phyloP scores from a whole-genome alignment of 2,329 filamentous ascomycete genomes.

The Clonostachys solani region DNA sequence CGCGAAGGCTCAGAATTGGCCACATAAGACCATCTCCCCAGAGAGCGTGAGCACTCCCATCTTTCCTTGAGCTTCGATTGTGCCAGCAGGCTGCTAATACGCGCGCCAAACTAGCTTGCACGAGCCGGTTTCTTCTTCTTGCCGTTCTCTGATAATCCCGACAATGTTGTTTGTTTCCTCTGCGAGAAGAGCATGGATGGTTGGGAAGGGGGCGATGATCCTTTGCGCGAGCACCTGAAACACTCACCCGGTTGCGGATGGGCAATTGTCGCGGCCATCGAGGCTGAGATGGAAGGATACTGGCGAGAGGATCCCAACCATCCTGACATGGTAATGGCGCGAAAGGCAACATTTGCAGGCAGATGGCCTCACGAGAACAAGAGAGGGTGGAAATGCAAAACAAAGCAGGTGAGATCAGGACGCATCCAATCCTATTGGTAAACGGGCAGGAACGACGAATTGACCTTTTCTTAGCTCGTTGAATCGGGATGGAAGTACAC shows the following conservation, averaged over 20 bases:
- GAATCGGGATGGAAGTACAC: constrained; percentile 95
- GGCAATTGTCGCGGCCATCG: constrained; percentile 67
- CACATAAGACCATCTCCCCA: constrained; percentile 48
- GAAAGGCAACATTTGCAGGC: constrained; percentile 77
- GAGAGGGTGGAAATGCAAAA: constrained; percentile 85
- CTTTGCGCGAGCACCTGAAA: constrained; percentile 78
- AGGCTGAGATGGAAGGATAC: constrained; percentile 57
- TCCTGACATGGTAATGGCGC: constrained; percentile 67
- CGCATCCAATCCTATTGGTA: no score
- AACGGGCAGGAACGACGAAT: neutral
- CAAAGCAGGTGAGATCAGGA: constrained; percentile 63
- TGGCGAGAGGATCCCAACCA: constrained; percentile 70
- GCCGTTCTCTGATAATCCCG: constrained; percentile 68
- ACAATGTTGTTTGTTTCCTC: constrained; percentile 88
- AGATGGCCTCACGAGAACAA: constrained; percentile 88
- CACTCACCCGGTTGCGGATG: constrained; percentile 82
- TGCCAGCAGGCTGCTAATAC: constrained; percentile 11
- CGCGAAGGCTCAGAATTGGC: constrained; percentile 66
- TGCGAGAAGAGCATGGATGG: constrained; percentile 83
- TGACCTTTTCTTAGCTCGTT: constrained; percentile 58
- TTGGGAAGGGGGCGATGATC: constrained; percentile 86
- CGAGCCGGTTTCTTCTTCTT: constrained; percentile 88
- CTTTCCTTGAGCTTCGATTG: neutral
- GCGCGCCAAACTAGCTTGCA: constrained; percentile 59
- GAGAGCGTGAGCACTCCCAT: constrained; percentile 18